Percentiles rank a stretch among this genome's conserved stretches.
Evolutionary conservation across 192 early-diverging fungal species (phyloP).

Genomic region (Podila clonocystis): DNA sequence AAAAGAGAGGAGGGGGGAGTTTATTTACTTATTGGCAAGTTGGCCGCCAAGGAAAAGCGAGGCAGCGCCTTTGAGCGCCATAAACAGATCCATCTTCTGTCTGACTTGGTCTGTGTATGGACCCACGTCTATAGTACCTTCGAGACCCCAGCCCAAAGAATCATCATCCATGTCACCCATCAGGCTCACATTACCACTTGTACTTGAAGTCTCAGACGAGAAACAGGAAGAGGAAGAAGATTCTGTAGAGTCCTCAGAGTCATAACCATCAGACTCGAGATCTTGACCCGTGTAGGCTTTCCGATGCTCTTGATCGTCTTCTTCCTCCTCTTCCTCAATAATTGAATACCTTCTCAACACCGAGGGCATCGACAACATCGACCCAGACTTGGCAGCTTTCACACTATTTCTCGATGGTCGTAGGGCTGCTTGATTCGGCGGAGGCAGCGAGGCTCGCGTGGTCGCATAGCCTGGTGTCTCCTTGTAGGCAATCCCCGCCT

Average conservation of each 20-base stretch:
- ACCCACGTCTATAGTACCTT: neutral
- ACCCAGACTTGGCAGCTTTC: conserved; percentile 2
- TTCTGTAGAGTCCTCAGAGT: neutral
- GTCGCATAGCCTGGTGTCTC: conserved; percentile 53
- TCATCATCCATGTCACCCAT: neutral
- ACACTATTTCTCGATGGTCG: neutral
- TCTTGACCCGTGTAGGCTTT: neutral
- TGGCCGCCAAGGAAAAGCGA: conserved; percentile 3
- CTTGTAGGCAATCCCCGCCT: conserved; percentile 61
- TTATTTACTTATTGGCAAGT: neutral
- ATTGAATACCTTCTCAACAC: conserved; percentile 15
- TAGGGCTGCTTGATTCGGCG: neutral
- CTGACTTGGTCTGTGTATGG: conserved; percentile 9
- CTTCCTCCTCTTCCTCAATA: conserved; percentile 33
- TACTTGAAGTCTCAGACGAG: neutral
- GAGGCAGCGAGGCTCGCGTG: neutral
- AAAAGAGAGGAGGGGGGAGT: no score
- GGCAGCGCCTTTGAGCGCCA: conserved; percentile 17
- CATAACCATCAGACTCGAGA: neutral
- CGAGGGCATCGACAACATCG: neutral
- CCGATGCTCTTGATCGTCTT: neutral
- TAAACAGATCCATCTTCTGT: conserved; percentile 11
- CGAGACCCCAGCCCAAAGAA: no score
- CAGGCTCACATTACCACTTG: neutral
- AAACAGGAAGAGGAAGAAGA: conserved; percentile 22